Evolutionary conservation across 2,329 filamentous ascomycete genomes (phyloP), one percentile per base, ranked within the genome.

Genomic region (Talaromyces sp.): DNA sequence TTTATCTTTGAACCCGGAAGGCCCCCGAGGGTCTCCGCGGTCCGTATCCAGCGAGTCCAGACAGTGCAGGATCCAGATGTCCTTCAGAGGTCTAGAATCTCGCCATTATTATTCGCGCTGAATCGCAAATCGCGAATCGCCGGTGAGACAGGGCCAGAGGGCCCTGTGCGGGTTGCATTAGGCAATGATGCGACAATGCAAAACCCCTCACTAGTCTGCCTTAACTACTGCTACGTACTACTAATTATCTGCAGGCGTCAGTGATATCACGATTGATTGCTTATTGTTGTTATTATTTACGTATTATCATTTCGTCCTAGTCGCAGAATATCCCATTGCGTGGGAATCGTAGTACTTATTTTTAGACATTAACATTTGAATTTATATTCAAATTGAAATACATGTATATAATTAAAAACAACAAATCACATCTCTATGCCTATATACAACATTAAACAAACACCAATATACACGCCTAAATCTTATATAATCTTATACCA

Each of bases 401-500:
- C n/a, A n/a, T n/a, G n/a, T n/a, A n/a, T n/a, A n/a, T n/a, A n/a
- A n/a, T n/a, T n/a, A n/a, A 12, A 32, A 26, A 3, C 12, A 35
- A 35, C 12, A 3, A 35, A 35, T 17, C 12, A 14, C 7, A 17
- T 35, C 12, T 17, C 32, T 38, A 38, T 38, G n/a, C 17, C 14
- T 38, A 46, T 11, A 24, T 24, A 46, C 43, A 21, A 46, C 21
- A 24, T 46, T 11, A 5, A 19, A 46, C 32, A 35, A 29, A 29
- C 17, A 6, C 38, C 38, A 43, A 19, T 9, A 43, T 19, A 43
- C 17, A 17, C 14, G 17, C 17, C 38, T 8, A 43, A 14, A n/a
- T 19, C n/a, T 41, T 41, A n/a, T 41, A n/a, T 29, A 19, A 46
- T n/a, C 3, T 43, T 69, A 86, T 61, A 85, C 67, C 62, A 95